Base-by-base conservation (phyloP, 805 yeast genomes). In the Jamesozyma rosinii region DNA sequence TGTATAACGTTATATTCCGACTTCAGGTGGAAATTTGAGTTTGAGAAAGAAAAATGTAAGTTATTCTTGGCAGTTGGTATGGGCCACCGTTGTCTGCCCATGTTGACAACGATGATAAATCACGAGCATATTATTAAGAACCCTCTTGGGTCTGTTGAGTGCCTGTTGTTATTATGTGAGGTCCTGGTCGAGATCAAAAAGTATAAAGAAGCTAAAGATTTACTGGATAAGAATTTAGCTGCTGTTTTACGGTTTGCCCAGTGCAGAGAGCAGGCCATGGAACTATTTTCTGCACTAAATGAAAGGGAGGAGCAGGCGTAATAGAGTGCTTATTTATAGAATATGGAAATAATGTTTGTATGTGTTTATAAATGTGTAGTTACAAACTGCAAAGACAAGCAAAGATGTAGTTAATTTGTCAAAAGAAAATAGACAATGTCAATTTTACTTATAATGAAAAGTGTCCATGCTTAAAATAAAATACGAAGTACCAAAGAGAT, bases 61-160 rank as follows among this genome's bases (percentile, higher is more conserved):
- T 56, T 49, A 35, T 54, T 77, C 45, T 50, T 70, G 20, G 50
- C 60, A 4, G 57, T 72, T 14, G 71, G 74, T 0, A 59, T 68
- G 4, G 74, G 77, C 13, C 58, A 71, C 9, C 66, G 81, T 44
- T 76, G 75, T 0, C 48, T 81, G 8, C 70, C 81, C 0, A 53
- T 71, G 17, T 52, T 79, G 0, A 54, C 75, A 5, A 75, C 75
- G 47, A 68, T 77, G 41, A 58, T 81, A 1, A 69, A 72, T 38
- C 52, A 67, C 11, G 74, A 83, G 0, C 67, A 69, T 18, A 53
- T 58, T 3, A 65, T 73, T 8, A 76, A 81, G 1, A 67, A 74
- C 42, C 57, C 67, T 3, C 56, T 72, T 0, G 55, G 74, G 8
- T 57, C 70, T 1, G 65, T 72, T 1, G 77, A 76, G 45, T 75